phyloP scores from a whole-genome alignment of 2,329 filamentous ascomycete genomes.

The Fusarium haematococcum region DNA sequence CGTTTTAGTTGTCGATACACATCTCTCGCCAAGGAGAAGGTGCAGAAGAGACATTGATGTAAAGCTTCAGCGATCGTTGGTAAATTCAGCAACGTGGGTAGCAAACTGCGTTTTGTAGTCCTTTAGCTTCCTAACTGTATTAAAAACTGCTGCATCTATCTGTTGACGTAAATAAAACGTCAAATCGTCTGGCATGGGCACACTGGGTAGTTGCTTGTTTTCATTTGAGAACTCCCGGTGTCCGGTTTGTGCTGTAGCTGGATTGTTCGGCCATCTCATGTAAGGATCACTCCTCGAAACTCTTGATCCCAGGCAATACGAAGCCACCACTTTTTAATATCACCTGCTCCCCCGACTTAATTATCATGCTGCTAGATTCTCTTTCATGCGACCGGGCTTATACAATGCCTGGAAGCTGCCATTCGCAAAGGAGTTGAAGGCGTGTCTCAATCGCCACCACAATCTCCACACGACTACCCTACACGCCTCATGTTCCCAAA shows the following conservation, averaged over 20 bases:
- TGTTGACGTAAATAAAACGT: neutral
- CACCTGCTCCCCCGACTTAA: no score
- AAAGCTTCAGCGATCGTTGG: neutral
- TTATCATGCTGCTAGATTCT: neutral
- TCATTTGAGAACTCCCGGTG: neutral
- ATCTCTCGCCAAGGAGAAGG: neutral
- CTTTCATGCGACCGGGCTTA: neutral
- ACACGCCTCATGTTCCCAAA: neutral
- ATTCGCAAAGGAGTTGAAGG: neutral
- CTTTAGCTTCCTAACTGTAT: neutral
- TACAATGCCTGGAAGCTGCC: neutral
- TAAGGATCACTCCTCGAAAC: no score
- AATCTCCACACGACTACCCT: neutral
- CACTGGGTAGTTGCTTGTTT: neutral
- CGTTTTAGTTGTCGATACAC: neutral
- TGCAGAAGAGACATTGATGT: neutral
- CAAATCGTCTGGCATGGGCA: neutral
- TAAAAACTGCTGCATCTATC: neutral
- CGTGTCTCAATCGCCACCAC: neutral
- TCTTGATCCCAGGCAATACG: neutral
- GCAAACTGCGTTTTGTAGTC: neutral
- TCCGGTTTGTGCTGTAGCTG: neutral
- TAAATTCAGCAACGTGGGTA: neutral
- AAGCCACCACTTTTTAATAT: no score
- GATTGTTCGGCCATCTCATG: no score